Evolutionary conservation across 2,329 filamentous ascomycete species (phyloP).

Genomic region (Fusarium zealandicum): DNA sequence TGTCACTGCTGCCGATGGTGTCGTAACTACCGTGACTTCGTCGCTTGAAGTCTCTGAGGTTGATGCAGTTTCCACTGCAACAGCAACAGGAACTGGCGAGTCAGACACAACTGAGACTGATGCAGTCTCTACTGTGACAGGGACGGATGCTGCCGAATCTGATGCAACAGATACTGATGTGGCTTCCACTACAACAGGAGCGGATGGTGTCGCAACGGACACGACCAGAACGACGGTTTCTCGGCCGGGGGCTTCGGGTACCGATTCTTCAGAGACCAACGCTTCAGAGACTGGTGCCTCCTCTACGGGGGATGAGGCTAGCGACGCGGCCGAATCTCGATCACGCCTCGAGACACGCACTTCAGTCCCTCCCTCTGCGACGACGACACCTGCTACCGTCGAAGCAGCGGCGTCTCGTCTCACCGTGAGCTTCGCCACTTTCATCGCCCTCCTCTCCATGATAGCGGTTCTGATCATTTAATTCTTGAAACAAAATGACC

Average conservation of each 20-base stretch:
- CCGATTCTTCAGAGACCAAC: slow-evolving; percentile 5
- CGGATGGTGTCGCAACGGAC: slow-evolving; percentile 13
- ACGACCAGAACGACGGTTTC: not conserved
- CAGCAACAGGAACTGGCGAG: slow-evolving; percentile 17
- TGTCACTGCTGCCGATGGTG: slow-evolving; percentile 5
- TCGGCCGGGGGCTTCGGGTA: not conserved
- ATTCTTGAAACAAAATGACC: slow-evolving; percentile 13
- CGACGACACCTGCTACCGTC: slow-evolving; percentile 25
- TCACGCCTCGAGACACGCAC: slow-evolving; percentile 35
- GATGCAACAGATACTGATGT: slow-evolving; percentile 19
- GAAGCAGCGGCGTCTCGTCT: slow-evolving; percentile 33
- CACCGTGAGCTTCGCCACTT: slow-evolving; percentile 23
- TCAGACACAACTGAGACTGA: slow-evolving; percentile 19
- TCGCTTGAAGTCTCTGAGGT: slow-evolving; percentile 1
- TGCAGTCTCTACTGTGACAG: slow-evolving; percentile 20
- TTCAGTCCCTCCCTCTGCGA: slow-evolving; percentile 13
- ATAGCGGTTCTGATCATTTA: slow-evolving; percentile 34
- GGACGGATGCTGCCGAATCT: slow-evolving; percentile 13
- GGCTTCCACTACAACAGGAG: slow-evolving; percentile 17
- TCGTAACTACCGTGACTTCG: not conserved
- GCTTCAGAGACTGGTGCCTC: slow-evolving; percentile 6
- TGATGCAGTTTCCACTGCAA: slow-evolving; percentile 21
- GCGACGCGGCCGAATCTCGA: slow-evolving; percentile 9
- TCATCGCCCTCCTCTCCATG: slow-evolving; percentile 33
- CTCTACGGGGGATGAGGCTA: not conserved